Evolutionary conservation across 2,329 filamentous ascomycete genomes (phyloP), one percentile per base, ranked within the genome.

Genomic region (Ophiostoma tasmaniense): DNA sequence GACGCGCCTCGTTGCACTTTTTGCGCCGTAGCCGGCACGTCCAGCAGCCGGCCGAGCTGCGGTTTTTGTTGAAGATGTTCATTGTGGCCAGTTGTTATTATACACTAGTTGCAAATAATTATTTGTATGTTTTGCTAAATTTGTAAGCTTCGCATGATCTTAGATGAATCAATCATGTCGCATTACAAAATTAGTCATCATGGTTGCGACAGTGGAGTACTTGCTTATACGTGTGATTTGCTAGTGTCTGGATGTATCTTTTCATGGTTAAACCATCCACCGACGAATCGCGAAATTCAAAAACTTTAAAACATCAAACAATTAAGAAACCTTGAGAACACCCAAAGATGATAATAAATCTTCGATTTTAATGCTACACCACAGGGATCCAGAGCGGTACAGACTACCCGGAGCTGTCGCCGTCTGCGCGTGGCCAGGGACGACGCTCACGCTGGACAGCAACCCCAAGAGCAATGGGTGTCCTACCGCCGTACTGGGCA

Each of bases 1-100:
- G 85, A 1, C 79, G 80, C 30, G 73, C 77, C 74, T 86, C 83
- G 71, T 87, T 84, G 74, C 86, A 89, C 73, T 87, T 87, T 74
- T 88, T 89, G 73, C 84, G 84, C 25, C 86, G 82, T 13, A 87
- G 79, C 28, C 85, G 82, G 73, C 86, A 88, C 2, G 85, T 88
- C 84, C 84, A 87, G 74, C 85, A 88, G 70, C 84, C 84, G 8
- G 79, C 80, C 66, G 79, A 79, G 70, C 79, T 81, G 55, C 81
- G 69, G 59, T n/a, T 22, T 35, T 33, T 64, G 17, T 30, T 35
- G 7, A 37, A 35, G 61, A 35, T 35, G 20, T 64, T 37, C 33
- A 64, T 35, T 25, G 50, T 55, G n/a, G 13, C 0, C 37, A 10
- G 37, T 14, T 39, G 10, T 13, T 39, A 39, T 37, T 8, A 5